phyloP scores from a whole-genome alignment of 1,284 basidiomycete genomes.

The Microbotryum silenes-acaulis region DNA sequence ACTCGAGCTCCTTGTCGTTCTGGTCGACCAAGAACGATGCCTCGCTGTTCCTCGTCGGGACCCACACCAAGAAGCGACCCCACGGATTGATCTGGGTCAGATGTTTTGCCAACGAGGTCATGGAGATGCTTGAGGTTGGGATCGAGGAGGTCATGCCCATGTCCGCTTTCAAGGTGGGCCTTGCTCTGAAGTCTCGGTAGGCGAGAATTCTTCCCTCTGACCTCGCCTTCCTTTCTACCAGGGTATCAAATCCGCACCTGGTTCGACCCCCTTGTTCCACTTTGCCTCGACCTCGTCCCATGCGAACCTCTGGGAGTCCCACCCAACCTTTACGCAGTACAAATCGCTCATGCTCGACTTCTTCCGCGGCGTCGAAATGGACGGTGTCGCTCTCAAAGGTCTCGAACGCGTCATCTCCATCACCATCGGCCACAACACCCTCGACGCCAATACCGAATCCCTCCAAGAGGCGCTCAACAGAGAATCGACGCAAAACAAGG shows the following conservation, averaged over 20 bases:
- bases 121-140: conserved; percentile 94
- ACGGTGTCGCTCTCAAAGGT: conserved; percentile 73
- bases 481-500: conserved; percentile 14
- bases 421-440: conserved; percentile 49
- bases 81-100: conserved; percentile 78
- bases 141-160: conserved; percentile 73
- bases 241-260: conserved; percentile 79
- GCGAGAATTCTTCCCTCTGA: neutral
- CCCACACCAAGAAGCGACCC: conserved; percentile 90
- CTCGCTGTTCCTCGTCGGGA: conserved; percentile 79
- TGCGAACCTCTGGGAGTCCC: conserved; percentile 70
- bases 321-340: conserved; percentile 81
- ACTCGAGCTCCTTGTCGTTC: conserved; percentile 72
- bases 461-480: neutral
- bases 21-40: conserved; percentile 94
- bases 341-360: conserved; percentile 83
- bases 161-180: conserved; percentile 66
- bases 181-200: too few species aligned
- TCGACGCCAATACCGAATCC: neutral
- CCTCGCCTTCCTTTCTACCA: conserved; percentile 38
- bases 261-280: conserved; percentile 88
- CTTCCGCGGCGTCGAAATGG: conserved; percentile 80
- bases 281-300: conserved; percentile 61
- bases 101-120: conserved; percentile 75
- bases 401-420: conserved; percentile 88